A percentile compares a stretch with the other conserved stretches of the same genome.
Conservation (phyloP, 2,329 filamentous ascomycete genomes). For the Clonostachys rhizophaga region DNA sequence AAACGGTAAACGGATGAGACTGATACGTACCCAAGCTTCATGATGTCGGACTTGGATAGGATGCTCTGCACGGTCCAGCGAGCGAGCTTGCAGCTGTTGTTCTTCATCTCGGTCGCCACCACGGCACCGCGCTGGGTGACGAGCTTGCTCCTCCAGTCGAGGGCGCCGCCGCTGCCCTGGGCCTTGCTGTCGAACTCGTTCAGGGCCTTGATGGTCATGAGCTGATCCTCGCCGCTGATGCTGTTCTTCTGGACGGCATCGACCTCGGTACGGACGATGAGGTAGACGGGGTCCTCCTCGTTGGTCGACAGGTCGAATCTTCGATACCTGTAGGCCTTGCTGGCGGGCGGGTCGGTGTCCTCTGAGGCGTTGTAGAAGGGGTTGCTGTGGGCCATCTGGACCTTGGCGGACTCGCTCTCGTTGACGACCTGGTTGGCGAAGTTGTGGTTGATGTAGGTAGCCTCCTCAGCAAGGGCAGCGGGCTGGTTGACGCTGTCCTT, state of each 20-base stretch:
- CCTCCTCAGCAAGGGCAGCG: conserved; percentile 87
- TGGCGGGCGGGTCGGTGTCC: conserved; percentile 89
- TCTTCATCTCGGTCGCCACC: conserved; percentile 99
- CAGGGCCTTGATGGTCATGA: conserved; percentile 87
- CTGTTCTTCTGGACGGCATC: conserved; percentile 96
- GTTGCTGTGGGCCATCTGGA: conserved; percentile 83
- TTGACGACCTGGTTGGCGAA: conserved; percentile 93
- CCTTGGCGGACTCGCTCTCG: conserved; percentile 74
- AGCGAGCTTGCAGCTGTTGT: conserved; percentile 98
- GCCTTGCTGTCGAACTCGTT: conserved; percentile 99
- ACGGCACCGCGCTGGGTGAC: conserved; percentile 93
- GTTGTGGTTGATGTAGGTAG: conserved; percentile 99
- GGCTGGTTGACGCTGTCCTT: conserved; percentile 96
- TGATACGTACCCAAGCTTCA: conserved; percentile 90
- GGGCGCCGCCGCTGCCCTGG: conserved; percentile 86
- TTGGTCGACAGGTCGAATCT: conserved; percentile 93
- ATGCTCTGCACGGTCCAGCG: conserved; percentile 97
- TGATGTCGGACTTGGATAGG: conserved; percentile 91
- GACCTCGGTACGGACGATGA: conserved; percentile 91
- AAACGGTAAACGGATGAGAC: no score
- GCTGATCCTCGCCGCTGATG: conserved; percentile 87
- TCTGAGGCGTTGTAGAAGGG: conserved; percentile 95
- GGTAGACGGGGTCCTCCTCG: conserved; percentile 88
- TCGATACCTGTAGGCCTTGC: conserved; percentile 98
- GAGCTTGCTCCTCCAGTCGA: conserved; percentile 96